Base-by-base conservation (phyloP, 805 yeast genomes). In the Peterozyma xylosa region DNA sequence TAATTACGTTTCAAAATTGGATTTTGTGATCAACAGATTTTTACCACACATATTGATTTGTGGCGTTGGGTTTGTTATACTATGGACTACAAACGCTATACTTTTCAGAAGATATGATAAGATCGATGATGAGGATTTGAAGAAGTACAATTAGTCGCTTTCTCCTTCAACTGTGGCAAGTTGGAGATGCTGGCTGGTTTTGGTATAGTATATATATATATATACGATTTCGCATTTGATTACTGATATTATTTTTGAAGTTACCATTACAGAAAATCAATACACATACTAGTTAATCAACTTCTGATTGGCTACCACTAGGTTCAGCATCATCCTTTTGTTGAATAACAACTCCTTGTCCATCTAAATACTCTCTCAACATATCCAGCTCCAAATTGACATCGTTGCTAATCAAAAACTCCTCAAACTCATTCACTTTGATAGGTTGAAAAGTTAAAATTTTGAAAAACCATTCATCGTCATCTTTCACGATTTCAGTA, bases 361-460 rank as follows among this genome's bases (percentile, higher is more conserved):
- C 52, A 41, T 62, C 66, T 29, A 62, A 45, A 37, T 54, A 52
- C 6, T 53, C 53, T 11, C 52, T 42, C 3, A 62, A 47, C 18
- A 53, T 18, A 2, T 42, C 42, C 2, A 44, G 38, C 14, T 61
- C 61, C 13, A 53, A 21, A 11, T 40, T 35, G 9, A 51, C 37
- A n/a, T 49, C 47, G 10, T 51, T 37, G 32, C 51, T 21, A 5
- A 33, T 49, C 30, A 59, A 43, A n/a, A 45, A 21, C 11, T 41
- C 40, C 16, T 42, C 39, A 27, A 61, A 46, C 4, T 41, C 43
- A 21, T 47, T 43, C 9, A 60, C 29, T 21, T 52, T 48, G 2
- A 62, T 16, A 2, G 67, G 67, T 37, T 51, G 45, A 42, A 53
- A 53, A 2, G 48, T 41, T 11, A 60, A 32, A 9, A 62, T 49